Base-by-base conservation (phyloP, 2,329 filamentous ascomycete species). In the Colletotrichum spaethianum region DNA sequence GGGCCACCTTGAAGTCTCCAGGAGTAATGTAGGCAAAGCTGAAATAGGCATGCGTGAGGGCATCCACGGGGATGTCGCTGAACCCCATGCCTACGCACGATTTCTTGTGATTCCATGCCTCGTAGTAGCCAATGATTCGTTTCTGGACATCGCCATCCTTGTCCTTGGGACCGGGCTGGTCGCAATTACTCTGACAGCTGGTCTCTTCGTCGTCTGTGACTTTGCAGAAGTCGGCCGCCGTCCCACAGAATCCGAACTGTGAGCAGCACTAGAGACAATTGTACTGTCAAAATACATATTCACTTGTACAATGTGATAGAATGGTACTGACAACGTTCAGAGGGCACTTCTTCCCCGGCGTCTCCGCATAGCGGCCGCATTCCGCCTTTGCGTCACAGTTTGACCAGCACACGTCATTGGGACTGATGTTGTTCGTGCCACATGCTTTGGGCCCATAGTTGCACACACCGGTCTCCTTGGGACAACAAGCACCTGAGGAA, bases 1-100 rank as follows among this genome's bases (percentile, higher is more conserved):
- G 64, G 0, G 71, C 68, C 28, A 85, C 75, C 0, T 75, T 8
- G 67, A 78, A 83, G 3, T 53, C 50, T 0, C 60, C 62, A 0
- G 81, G 80, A 20, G 75, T 73, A 65, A 84, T 78, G 48, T 77
- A 81, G 3, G 74, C 78, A 85, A 85, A 0, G 82, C 71, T 28
- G 78, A 78, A 56, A 80, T 72, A 9, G 80, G 14, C n/a, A 63
- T 83, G 77, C 0, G 77, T 79, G 3, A 78, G 65, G 1, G 40
- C 20, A 18, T 63, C 53, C 5, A 77, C 48, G 12, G 74, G 75
- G 36, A 79, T 75, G n/a, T n/a, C n/a, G n/a, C n/a, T n/a, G n/a
- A n/a, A n/a, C n/a, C n/a, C n/a, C n/a, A n/a, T n/a, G n/a, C n/a
- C n/a, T n/a, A n/a, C n/a, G n/a, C n/a, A n/a, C n/a, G n/a, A n/a